Percentiles rank a stretch among this genome's conserved stretches.
Evolutionary conservation across 805 yeast genomes (phyloP).

Genomic region (Suhomyces vadensis): DNA sequence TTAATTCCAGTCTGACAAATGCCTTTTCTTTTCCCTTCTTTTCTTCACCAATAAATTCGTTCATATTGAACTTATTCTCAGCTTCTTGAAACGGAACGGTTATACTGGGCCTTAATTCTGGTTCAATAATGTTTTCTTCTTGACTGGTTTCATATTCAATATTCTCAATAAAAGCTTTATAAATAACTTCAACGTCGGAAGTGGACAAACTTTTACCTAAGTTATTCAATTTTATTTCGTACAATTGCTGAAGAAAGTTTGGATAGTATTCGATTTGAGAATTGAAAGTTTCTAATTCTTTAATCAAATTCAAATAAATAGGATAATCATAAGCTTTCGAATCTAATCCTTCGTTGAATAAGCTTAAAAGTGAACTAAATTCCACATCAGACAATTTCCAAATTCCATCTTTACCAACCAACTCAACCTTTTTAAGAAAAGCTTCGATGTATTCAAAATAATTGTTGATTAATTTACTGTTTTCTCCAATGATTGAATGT

Average conservation of each 20-base stretch:
- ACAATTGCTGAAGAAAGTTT: constrained; percentile 19
- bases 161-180: constrained; percentile 21
- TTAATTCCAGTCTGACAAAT: no score
- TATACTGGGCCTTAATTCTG: neutral
- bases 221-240: constrained; percentile 14
- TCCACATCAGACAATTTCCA: constrained; percentile 16
- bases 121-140: neutral
- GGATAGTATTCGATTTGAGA: constrained; percentile 22
- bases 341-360: constrained; percentile 8
- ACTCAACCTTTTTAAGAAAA: constrained; percentile 8
- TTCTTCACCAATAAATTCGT: constrained; percentile 16
- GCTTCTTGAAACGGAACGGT: constrained; percentile 8
- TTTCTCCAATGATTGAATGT: constrained; percentile 16
- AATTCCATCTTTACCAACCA: constrained; percentile 9
- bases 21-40: no score
- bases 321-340: constrained; percentile 14
- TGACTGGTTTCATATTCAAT: constrained; percentile 15
- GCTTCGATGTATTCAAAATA: constrained; percentile 9
- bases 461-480: constrained; percentile 14
- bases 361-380: constrained; percentile 13
- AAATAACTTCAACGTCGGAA: constrained; percentile 19
- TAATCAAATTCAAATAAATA: constrained; percentile 11
- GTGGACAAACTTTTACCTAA: constrained; percentile 9
- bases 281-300: constrained; percentile 17
- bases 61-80: constrained; percentile 20